A percentile compares a stretch with the other conserved stretches of the same genome.
Conservation (phyloP, 768 basidiomycete genomes). For the Tulasnella calospora region DNA sequence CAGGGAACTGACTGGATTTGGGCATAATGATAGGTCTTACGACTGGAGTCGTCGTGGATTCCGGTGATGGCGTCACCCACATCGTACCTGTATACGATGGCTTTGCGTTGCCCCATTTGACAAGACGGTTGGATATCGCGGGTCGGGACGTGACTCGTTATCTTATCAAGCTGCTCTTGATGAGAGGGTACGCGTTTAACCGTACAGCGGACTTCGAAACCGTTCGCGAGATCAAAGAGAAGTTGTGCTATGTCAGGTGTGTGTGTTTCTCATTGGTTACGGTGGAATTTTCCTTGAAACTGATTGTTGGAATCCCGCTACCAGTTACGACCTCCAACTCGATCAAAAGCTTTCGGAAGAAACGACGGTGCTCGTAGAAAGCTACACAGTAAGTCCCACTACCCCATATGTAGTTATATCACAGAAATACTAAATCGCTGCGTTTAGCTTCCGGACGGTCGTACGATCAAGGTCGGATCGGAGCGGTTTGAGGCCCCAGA, state of each 20-base stretch:
- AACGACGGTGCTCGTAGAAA: slow-evolving; percentile 94
- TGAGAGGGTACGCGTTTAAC: slow-evolving; percentile 99
- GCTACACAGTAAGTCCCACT: slow-evolving; percentile 67
- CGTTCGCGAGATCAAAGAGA: slow-evolving; percentile 97
- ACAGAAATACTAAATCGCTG: background rate
- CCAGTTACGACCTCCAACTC: slow-evolving; percentile 94
- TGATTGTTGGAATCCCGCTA: slow-evolving; percentile 11
- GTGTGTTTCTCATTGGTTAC: slow-evolving; percentile 28
- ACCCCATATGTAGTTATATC: background rate
- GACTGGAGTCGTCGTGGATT: slow-evolving; percentile 98
- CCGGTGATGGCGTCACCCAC: slow-evolving; percentile 98
- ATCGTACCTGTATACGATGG: slow-evolving; percentile 99
- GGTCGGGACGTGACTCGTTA: slow-evolving; percentile 98
- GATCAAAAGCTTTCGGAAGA: slow-evolving; percentile 92
- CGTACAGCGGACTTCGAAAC: slow-evolving; percentile 99
- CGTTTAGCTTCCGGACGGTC: slow-evolving; percentile 83
- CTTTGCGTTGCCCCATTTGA: slow-evolving; percentile 91
- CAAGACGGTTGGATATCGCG: slow-evolving; percentile 91
- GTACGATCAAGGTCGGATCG: slow-evolving; percentile 93
- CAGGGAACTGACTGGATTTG: background rate
- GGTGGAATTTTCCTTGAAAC: background rate
- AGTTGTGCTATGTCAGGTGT: slow-evolving; percentile 93
- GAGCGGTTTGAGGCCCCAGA: slow-evolving; percentile 99
- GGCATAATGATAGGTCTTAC: slow-evolving; percentile 66
- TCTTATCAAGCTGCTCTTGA: slow-evolving; percentile 96